These are phyloP conservation scores for Lodderomyces metapsilosis DNA, from an alignment of 1,139 yeast species.

Conservation along the genomic window DNA sequence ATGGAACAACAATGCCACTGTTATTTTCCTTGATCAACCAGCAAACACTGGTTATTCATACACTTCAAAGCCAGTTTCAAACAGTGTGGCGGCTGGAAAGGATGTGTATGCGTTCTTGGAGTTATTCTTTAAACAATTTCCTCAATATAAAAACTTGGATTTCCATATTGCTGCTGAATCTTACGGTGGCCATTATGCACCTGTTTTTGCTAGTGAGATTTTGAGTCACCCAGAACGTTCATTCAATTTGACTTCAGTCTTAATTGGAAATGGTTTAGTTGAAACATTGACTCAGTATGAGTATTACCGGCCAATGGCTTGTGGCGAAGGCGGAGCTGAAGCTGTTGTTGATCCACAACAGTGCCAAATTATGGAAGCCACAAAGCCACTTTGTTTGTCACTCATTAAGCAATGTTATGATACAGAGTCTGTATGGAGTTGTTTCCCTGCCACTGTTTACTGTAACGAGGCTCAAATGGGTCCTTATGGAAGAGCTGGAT, in stretches of 20 bases:
- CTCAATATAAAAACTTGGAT: conserved; percentile 60
- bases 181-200: conserved; percentile 96
- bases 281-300: conserved; percentile 88
- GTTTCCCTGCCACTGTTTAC: conserved; percentile 93
- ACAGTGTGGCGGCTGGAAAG: conserved; percentile 84
- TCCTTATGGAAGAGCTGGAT: conserved; percentile 86
- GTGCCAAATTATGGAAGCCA: conserved; percentile 71
- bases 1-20: conserved; percentile 46
- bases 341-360: conserved; percentile 75
- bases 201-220: conserved; percentile 86
- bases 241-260: conserved; percentile 80
- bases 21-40: conserved; percentile 46
- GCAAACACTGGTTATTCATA: conserved; percentile 74
- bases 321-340: conserved; percentile 88
- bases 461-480: conserved; percentile 86
- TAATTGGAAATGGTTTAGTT: conserved; percentile 95
- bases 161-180: conserved; percentile 95
- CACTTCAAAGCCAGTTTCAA: conserved; percentile 58
- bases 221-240: conserved; percentile 71
- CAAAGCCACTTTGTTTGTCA: conserved; percentile 76
- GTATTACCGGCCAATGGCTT: conserved; percentile 94
- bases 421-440: conserved; percentile 74
- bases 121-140: conserved; percentile 87
- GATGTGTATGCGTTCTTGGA: conserved; percentile 91
- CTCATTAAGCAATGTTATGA: conserved; percentile 80